Evolutionary conservation across 139 green algal genomes (phyloP).

Genomic region (Auxenochlorella pyrenoidosa): DNA sequence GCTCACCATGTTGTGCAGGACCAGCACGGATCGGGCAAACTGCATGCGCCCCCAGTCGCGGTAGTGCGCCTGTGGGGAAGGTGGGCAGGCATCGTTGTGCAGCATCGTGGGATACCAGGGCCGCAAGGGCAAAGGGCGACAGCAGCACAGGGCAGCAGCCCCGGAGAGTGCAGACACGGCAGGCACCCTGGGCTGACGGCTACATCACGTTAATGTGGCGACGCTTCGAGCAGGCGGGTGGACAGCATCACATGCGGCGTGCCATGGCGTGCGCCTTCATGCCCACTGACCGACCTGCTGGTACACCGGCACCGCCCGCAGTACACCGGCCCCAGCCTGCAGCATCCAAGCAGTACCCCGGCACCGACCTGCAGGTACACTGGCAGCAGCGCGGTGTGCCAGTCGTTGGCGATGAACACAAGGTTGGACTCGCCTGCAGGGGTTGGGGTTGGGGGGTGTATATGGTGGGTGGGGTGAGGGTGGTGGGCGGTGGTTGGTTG

Average conservation of each 20-base stretch:
- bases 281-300: conserved; percentile 43
- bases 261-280: neutral
- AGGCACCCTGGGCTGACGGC: neutral
- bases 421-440: conserved; percentile 90
- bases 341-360: no score
- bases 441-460: no score
- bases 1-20: conserved; percentile 93
- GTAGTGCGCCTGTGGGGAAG: conserved; percentile 90
- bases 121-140: no score
- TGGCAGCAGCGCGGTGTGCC: conserved; percentile 92
- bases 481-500: no score
- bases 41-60: conserved; percentile 91
- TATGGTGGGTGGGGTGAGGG: no score
- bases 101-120: no score
- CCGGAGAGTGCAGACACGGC: no score
- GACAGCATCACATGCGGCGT: no score
- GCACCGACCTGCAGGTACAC: conserved; percentile 77
- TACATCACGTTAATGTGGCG: neutral
- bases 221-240: neutral
- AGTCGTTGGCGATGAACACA: conserved; percentile 95
- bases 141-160: no score
- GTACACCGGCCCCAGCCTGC: no score
- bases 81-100: neutral
- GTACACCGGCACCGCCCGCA: conserved; percentile 94
- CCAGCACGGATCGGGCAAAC: conserved; percentile 84